Evolutionary conservation across 495 filamentous ascomycete genomes (phyloP), one percentile per base, ranked within the genome.

Genomic region (Penicillium dipodomyicola): DNA sequence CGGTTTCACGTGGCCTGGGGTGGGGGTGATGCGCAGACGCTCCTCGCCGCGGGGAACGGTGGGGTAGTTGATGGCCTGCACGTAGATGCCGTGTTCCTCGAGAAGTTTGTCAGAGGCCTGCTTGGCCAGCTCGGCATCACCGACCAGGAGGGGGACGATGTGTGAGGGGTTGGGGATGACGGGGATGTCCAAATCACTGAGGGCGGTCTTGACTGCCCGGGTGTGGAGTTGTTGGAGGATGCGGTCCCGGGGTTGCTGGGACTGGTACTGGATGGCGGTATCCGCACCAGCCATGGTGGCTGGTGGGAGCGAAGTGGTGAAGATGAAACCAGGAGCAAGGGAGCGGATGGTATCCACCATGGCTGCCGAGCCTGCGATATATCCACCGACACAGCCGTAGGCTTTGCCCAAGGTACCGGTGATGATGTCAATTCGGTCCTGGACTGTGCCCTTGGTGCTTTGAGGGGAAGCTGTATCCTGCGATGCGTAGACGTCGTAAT

Each of bases 21-120:
- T 98, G 0, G 94, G 94, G 8, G 94, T 98, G 70, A 98, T 89
- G 61, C 94, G 87, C 49, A 98, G 82, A 30, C 94, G 87, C 74
- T 98, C 94, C 76, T 98, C 90, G 14, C 94, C 94, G 5, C 93
- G 89, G 2, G 94, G 94, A 2, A 98, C 94, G 52, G 94, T 98
- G 7, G 94, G 94, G 74, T 97, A 98, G 76, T 98, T 98, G 81
- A 98, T 97, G 54, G 90, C 90, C 73, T 98, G 94, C 14, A 98
- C 94, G 67, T 98, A 97, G 72, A 98, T 97, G 45, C 84, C 84
- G 72, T 94, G 87, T 55, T 94, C 84, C 57, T 90, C 84, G 9
- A 98, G 79, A 7, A 96, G 84, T 67, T 92, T 82, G 69, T 98
- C 94, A 27, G 86, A 91, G 7, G 95, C 94, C 63, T 86, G 74